Evolutionary conservation across 805 yeast genomes (phyloP), one percentile per base, ranked within the genome.

Genomic region (Priceomyces carsonii): DNA sequence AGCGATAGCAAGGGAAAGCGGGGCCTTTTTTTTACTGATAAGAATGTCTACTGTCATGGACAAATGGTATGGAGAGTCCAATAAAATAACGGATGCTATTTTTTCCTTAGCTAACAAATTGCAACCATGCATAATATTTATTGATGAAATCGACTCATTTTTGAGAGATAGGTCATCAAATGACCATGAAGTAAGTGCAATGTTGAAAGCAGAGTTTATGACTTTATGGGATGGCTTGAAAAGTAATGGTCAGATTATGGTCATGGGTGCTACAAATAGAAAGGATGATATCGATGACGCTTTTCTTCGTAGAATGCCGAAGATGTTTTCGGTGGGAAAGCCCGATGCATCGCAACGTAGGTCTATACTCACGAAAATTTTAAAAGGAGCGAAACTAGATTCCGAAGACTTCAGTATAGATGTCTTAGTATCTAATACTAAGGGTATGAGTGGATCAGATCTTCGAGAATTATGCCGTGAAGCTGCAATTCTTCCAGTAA

Each of bases 61-160:
- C 63, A 91, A 91, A 61, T 91, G 96, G 95, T 91, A 87, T 55
- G 99, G 99, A 10, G 98, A 91, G 61, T 80, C 91, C 18, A 91
- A 93, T 60, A 93, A 93, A 64, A 80, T 90, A 32, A 93, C 88
- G 1, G 95, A 90, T 46, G 98, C 96, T 1, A 78, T 91, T 22
- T 91, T 91, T 57, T 82, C 96, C 6, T 71, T 91, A 37, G 98
- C 97, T 3, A 71, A 77, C 41, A 91, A 93, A 55, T 72, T 91
- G 26, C 88, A 88, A 59, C 99, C 99, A 2, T 89, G 97, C 59
- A 93, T 91, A 44, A 81, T 91, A 31, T 91, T 91, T 61, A 87
- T 91, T 41, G 99, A 91, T 63, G 99, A 91, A 61, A 93, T 91
- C 40, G 99, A 91, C 65, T 87, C 97, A 5, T 89, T 91, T 54